Evolutionary conservation across 176 grass and related monocot species (phyloP).

Genomic region (Microstegium vimineum): DNA sequence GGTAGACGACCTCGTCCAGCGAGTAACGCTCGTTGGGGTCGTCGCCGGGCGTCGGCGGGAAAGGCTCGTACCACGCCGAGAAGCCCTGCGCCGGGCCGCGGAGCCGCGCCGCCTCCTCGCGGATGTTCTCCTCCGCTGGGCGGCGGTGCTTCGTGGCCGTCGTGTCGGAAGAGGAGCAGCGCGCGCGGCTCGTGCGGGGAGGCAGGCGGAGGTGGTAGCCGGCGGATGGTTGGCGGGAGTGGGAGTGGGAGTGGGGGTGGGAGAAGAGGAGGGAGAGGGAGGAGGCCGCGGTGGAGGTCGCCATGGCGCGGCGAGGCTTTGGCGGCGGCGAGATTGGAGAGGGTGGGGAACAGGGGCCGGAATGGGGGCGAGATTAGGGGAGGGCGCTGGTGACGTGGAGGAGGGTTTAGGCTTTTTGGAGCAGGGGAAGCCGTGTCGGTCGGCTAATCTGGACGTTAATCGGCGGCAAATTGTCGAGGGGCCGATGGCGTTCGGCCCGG

Average conservation of each 20-base stretch:
- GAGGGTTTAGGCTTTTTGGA: slow-evolving; percentile 30
- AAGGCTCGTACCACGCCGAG: slow-evolving; percentile 52
- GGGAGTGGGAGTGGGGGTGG: background rate
- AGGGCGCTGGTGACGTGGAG: background rate
- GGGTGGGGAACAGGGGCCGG: no score
- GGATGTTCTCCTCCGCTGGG: slow-evolving; percentile 79
- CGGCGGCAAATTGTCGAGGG: background rate
- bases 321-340: slow-evolving; percentile 12
- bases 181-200: slow-evolving; percentile 11
- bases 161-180: slow-evolving; percentile 38
- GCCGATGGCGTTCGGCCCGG: background rate
- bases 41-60: slow-evolving; percentile 27
- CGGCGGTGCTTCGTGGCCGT: slow-evolving; percentile 46
- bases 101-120: slow-evolving; percentile 59
- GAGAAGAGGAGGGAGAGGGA: slow-evolving; percentile 46
- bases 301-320: slow-evolving; percentile 24
- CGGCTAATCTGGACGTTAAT: slow-evolving; percentile 35
- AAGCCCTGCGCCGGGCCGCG: slow-evolving; percentile 21
- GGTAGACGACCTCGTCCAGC: slow-evolving; percentile 66
- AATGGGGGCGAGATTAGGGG: slow-evolving; percentile 1
- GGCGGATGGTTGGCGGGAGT: slow-evolving; percentile 33
- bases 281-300: slow-evolving; percentile 32
- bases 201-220: slow-evolving; percentile 4
- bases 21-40: slow-evolving; percentile 59
- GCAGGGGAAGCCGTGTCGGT: background rate